A percentile compares a stretch with the other conserved stretches of the same genome.
Conservation (phyloP, 2,329 filamentous ascomycete genomes). For the Dothideomycetes sp. region DNA sequence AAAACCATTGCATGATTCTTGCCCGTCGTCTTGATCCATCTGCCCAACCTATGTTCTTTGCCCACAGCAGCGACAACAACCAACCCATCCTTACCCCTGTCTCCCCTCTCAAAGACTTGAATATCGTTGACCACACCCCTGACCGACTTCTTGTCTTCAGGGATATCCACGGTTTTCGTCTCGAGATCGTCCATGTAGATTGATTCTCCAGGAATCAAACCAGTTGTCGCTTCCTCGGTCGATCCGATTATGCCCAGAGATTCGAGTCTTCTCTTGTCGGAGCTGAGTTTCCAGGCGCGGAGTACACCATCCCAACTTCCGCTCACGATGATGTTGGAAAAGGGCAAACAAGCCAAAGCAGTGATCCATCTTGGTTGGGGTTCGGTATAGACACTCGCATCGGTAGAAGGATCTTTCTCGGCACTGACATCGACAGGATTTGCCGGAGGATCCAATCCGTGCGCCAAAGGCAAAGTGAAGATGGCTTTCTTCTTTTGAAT, state of each 20-base stretch:
- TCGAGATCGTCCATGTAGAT: slow-evolving; percentile 8
- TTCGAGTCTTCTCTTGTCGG: slow-evolving; percentile 73
- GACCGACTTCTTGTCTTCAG: slow-evolving; percentile 31
- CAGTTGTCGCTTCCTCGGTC: slow-evolving; percentile 17
- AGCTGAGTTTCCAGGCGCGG: slow-evolving; percentile 72
- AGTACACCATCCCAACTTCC: slow-evolving; percentile 92
- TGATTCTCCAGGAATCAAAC: slow-evolving; percentile 16
- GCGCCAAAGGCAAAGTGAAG: slow-evolving; percentile 67
- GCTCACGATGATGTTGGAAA: slow-evolving; percentile 79
- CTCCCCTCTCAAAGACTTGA: slow-evolving; percentile 74
- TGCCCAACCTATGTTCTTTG: slow-evolving; percentile 74
- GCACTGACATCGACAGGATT: slow-evolving; percentile 61
- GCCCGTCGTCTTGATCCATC: slow-evolving; percentile 62
- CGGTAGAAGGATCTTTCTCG: slow-evolving; percentile 48
- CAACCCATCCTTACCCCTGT: slow-evolving; percentile 61
- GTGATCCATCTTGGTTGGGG: slow-evolving; percentile 73
- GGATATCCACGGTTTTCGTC: slow-evolving; percentile 8
- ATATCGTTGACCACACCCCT: slow-evolving; percentile 83
- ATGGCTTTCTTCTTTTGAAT: slow-evolving; percentile 92
- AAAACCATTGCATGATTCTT: slow-evolving; percentile 84
- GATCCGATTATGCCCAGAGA: slow-evolving; percentile 57
- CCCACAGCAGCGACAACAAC: slow-evolving; percentile 80
- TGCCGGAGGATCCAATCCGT: slow-evolving; percentile 71
- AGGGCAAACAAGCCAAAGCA: slow-evolving; percentile 74
- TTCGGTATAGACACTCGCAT: slow-evolving; percentile 42